phyloP scores from a whole-genome alignment of 106 monocot genomes.

The Alisma plantagoaquatica region DNA sequence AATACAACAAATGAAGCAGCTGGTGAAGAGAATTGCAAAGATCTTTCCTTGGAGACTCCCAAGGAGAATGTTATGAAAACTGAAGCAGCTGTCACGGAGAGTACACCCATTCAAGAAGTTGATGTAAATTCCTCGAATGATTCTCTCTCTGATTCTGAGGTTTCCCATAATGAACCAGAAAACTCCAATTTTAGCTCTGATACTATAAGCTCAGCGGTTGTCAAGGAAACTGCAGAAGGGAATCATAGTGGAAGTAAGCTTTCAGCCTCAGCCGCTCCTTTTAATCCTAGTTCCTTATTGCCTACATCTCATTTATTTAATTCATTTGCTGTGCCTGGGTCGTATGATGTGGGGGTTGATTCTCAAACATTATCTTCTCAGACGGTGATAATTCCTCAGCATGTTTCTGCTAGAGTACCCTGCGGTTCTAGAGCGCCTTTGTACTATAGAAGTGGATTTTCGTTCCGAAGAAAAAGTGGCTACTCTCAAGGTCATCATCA shows the following conservation, averaged over 20 bases:
- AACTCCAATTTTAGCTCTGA: constrained; percentile 35
- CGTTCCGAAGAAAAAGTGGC: constrained; percentile 41
- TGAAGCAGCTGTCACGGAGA: constrained; percentile 19
- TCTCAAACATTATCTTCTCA: constrained; percentile 16
- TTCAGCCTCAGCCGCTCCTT: constrained; percentile 91
- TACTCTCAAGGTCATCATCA: constrained; percentile 19
- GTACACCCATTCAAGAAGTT: constrained; percentile 19
- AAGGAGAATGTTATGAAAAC: constrained; percentile 13
- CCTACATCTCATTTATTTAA: constrained; percentile 47
- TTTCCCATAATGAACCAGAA: constrained; percentile 8
- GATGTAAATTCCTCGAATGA: constrained; percentile 22
- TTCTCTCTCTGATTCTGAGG: not conserved
- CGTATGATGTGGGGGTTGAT: constrained; percentile 23
- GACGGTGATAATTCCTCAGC: constrained; percentile 26
- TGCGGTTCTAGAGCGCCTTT: constrained; percentile 56
- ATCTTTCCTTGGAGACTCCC: constrained; percentile 4
- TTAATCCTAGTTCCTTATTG: constrained; percentile 57
- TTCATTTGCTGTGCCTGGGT: constrained; percentile 22
- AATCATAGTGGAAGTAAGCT: constrained; percentile 52
- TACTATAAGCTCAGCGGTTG: constrained; percentile 6
- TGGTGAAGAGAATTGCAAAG: constrained; percentile 1
- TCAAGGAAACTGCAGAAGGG: constrained; percentile 20
- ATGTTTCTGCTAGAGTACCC: constrained; percentile 51
- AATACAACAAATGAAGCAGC: constrained; percentile 7
- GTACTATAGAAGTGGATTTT: constrained; percentile 48